Evolutionary conservation across 805 yeast genomes (phyloP).

Genomic region (Pichia californica): DNA sequence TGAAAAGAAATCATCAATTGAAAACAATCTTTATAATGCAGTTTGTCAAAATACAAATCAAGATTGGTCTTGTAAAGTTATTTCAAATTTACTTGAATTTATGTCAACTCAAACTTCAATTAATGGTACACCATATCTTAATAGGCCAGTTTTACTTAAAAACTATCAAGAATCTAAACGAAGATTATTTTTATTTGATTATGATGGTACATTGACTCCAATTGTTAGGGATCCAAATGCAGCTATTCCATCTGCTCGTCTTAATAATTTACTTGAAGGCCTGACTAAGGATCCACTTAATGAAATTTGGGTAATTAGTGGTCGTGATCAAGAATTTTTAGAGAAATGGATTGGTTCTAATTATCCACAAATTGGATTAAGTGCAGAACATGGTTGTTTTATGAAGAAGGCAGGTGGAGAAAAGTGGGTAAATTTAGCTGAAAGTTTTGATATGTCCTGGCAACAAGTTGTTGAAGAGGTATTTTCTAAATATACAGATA

Average conservation of each 20-base stretch:
- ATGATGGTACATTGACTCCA: slow-evolving; percentile 96
- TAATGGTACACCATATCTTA: slow-evolving; percentile 74
- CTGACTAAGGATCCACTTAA: slow-evolving; percentile 73
- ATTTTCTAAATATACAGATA: slow-evolving; percentile 69
- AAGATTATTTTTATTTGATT: slow-evolving; percentile 84
- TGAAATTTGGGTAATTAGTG: slow-evolving; percentile 91
- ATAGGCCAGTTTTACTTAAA: slow-evolving; percentile 56
- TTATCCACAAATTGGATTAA: slow-evolving; percentile 61
- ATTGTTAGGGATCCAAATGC: slow-evolving; percentile 97
- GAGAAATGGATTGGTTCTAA: slow-evolving; percentile 80
- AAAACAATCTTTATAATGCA: slow-evolving; percentile 49
- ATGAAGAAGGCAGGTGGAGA: slow-evolving; percentile 61
- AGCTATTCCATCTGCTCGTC: slow-evolving; percentile 82
- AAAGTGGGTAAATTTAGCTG: slow-evolving; percentile 82
- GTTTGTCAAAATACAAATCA: slow-evolving; percentile 72
- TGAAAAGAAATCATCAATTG: slow-evolving; percentile 39
- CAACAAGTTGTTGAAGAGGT: slow-evolving; percentile 72
- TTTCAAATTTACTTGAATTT: slow-evolving; percentile 34
- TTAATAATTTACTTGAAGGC: slow-evolving; percentile 50
- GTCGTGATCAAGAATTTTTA: slow-evolving; percentile 86
- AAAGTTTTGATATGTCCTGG: slow-evolving; percentile 88
- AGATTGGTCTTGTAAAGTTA: slow-evolving; percentile 65
- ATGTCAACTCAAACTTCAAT: slow-evolving; percentile 33
- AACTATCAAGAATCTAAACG: slow-evolving; percentile 56
- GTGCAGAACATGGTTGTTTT: slow-evolving; percentile 98